These are phyloP conservation scores for Podospora appendiculata DNA, from an alignment of 495 filamentous ascomycete species.

Conservation along the genomic window DNA sequence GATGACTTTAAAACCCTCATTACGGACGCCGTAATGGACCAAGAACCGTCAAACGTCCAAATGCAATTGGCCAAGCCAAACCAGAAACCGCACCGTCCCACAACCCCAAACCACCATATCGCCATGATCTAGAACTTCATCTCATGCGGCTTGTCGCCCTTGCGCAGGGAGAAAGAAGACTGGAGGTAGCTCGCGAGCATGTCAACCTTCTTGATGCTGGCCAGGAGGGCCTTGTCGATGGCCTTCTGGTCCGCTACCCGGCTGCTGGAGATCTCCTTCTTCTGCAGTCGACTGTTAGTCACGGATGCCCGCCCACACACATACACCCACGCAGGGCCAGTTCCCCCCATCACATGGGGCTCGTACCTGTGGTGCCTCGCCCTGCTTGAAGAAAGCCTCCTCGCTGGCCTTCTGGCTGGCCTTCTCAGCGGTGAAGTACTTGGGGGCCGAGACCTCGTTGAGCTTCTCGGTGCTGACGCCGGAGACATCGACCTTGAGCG, in stretches of 20 bases:
- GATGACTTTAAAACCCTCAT: constrained; percentile 50
- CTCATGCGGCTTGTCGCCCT: constrained; percentile 96
- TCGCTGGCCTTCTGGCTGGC: constrained; percentile 79
- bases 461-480: constrained; percentile 76
- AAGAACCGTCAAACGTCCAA: constrained; percentile 48
- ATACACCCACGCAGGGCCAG: not conserved
- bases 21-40: constrained; percentile 53
- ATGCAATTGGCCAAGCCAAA: constrained; percentile 49
- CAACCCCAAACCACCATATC: constrained; percentile 27
- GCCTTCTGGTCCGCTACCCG: constrained; percentile 95
- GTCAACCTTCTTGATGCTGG: constrained; percentile 91
- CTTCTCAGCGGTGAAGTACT: constrained; percentile 97
- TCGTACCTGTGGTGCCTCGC: constrained; percentile 91
- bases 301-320: not conserved
- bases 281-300: constrained; percentile 51
- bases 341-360: not conserved
- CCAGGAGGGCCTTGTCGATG: constrained; percentile 86
- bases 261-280: constrained; percentile 85
- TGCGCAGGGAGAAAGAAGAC: constrained; percentile 90
- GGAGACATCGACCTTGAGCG: constrained; percentile 74
- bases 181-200: constrained; percentile 83
- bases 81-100: constrained; percentile 36
- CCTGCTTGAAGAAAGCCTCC: constrained; percentile 98
- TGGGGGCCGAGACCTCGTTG: constrained; percentile 72
- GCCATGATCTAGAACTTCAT: constrained; percentile 64